These are phyloP conservation scores for Puccinia hordei DNA, from an alignment of 1,284 basidiomycete genomes.

Conservation along the genomic window DNA sequence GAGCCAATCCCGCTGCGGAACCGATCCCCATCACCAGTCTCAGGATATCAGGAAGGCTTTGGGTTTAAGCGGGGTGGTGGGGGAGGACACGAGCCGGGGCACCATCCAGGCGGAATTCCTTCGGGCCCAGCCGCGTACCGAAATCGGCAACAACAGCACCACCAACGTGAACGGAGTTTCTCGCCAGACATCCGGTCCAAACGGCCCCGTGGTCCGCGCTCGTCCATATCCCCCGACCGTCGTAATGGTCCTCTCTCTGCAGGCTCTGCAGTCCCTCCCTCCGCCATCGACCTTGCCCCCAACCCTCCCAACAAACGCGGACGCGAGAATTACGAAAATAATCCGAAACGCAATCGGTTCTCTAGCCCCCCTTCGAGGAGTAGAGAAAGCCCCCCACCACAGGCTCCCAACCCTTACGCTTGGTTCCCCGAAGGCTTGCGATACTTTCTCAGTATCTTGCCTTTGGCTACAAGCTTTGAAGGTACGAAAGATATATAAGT, in stretches of 20 bases:
- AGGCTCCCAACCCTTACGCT: conserved; percentile 35
- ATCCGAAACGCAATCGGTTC: conserved; percentile 42
- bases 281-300: background rate
- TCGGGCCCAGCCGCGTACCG: conserved; percentile 37
- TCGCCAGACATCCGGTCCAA: conserved; percentile 42
- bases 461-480: conserved; percentile 72
- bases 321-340: conserved; percentile 38
- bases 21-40: conserved; percentile 42
- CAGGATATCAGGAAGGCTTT: conserved; percentile 34
- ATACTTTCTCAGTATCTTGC: conserved; percentile 79
- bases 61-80: conserved; percentile 18
- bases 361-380: conserved; percentile 22
- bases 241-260: conserved; percentile 15
- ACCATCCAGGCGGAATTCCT: conserved; percentile 26
- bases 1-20: conserved; percentile 42
- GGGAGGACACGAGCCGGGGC: background rate
- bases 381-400: conserved; percentile 16
- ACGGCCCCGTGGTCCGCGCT: conserved; percentile 19
- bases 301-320: conserved; percentile 16
- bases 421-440: conserved; percentile 70
- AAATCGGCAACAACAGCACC: conserved; percentile 16
- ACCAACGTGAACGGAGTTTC: conserved; percentile 43
- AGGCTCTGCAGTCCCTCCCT: background rate
- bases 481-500: conserved; percentile 64
- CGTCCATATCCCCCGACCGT: conserved; percentile 41